Base-by-base conservation (phyloP, 2,329 filamentous ascomycete species). In the Colletotrichum sp. region DNA sequence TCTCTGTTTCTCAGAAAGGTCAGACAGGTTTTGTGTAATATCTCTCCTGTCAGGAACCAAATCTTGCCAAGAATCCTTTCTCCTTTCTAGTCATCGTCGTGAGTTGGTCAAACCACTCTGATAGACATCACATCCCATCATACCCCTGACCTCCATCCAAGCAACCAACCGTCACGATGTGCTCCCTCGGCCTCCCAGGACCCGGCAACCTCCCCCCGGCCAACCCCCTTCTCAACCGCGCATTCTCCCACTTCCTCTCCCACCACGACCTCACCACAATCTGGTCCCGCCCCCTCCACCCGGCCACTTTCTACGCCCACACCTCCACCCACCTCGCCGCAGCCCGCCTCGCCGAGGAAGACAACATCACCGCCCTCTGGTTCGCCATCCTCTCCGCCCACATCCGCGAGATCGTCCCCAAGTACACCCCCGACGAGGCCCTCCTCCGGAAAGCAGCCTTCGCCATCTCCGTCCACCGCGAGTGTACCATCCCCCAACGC, bases 21-120 rank as follows among this genome's bases (percentile, higher is more conserved):
- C 6, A 48, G 9, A 0, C 39, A 48, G 18, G 9, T 10, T 48
- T 0, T 3, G 0, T 48, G 44, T 12, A 2, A 48, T 8, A 13
- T 48, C 44, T 48, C 2, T 48, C n/a, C 44, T 3, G 44, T 2
- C n/a, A 22, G n/a, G 6, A 18, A 22, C 0, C 0, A 48, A 48
- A 22, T 22, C 44, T 2, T 13, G 2, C 3, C 10, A 22, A 48
- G 44, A 48, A 48, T 48, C n/a, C n/a, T 13, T 12, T 13, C n/a
- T 8, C 18, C 44, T 48, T 22, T n/a, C n/a, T n/a, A n/a, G n/a
- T n/a, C n/a, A n/a, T n/a, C n/a, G n/a, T n/a, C n/a, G n/a, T n/a
- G n/a, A n/a, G n/a, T 48, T 1, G 6, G 44, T 22, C 8, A 48
- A 22, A 13, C 44, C 1, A 39, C n/a, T 22, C 39, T 18, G 39